Evolutionary conservation across 2,329 filamentous ascomycete genomes (phyloP).

Genomic region (Raffaelea arxii): DNA sequence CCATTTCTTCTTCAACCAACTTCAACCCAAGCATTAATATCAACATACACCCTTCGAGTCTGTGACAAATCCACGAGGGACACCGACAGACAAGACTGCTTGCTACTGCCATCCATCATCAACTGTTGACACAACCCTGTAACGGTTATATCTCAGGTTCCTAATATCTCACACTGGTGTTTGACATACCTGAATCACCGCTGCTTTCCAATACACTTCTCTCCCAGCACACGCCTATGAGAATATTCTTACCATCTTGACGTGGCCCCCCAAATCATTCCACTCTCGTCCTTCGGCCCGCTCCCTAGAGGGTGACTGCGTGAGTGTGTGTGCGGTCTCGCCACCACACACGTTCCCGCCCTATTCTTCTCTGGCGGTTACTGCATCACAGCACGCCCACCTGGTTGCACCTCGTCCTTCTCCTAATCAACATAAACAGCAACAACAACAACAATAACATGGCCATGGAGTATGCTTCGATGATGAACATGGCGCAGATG

Average conservation of each 20-base stretch:
- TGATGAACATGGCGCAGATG: slow-evolving; percentile 4
- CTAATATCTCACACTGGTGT: no score
- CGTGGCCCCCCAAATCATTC: background rate
- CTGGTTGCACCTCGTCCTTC: no score
- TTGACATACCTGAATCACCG: no score
- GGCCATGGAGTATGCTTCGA: background rate
- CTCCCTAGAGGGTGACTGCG: background rate
- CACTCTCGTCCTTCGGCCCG: no score
- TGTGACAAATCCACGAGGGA: background rate
- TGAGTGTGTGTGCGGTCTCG: background rate
- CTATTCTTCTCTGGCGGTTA: background rate
- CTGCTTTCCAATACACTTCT: background rate
- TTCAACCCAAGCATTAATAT: no score
- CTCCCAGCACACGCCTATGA: background rate
- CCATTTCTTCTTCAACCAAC: background rate
- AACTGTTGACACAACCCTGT: no score
- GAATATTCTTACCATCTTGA: no score
- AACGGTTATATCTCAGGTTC: no score
- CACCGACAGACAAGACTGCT: background rate
- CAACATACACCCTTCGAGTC: background rate
- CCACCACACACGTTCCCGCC: background rate
- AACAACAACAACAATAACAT: slow-evolving; percentile 2
- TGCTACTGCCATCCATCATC: no score
- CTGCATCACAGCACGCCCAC: background rate
- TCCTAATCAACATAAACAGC: background rate